Percentiles rank a stretch among this genome's conserved stretches.
Conservation (phyloP, 2,329 filamentous ascomycete species). For the Setomelanomma holmii region DNA sequence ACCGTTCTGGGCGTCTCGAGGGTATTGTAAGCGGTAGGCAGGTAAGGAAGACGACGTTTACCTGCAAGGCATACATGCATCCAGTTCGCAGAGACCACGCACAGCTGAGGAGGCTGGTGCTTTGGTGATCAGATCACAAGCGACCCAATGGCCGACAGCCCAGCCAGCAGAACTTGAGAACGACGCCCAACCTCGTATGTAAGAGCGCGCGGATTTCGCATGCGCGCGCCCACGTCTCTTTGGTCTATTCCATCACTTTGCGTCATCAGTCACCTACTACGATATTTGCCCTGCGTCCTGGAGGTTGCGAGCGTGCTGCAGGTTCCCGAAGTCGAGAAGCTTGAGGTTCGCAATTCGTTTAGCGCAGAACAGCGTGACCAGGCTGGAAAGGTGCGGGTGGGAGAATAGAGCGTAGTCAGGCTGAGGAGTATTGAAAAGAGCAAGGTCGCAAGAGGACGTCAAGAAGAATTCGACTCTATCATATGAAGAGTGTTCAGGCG, state of each 20-base stretch:
- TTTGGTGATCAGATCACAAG: conserved; percentile 18
- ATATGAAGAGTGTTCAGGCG: not conserved
- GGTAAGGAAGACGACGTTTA: conserved; percentile 3
- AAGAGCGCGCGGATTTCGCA: conserved; percentile 29
- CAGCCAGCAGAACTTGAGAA: conserved; percentile 28
- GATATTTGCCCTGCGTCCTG: conserved; percentile 19
- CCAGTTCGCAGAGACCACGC: conserved; percentile 22
- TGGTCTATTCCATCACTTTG: conserved; percentile 5
- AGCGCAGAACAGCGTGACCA: conserved; percentile 15
- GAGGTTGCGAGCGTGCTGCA: conserved; percentile 12
- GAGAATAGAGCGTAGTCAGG: not conserved
- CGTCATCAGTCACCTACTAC: conserved; percentile 6
- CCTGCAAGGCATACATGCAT: not conserved
- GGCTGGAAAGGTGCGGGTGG: not conserved
- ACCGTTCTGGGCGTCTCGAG: not conserved
- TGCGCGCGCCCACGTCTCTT: conserved; percentile 12
- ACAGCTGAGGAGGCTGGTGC: conserved; percentile 18
- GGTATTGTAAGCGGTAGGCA: too few species aligned
- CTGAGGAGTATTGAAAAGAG: not conserved
- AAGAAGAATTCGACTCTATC: too few species aligned
- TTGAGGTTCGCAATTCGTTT: conserved; percentile 7
- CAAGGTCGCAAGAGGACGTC: not conserved
- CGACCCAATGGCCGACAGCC: conserved; percentile 33
- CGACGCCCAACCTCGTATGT: conserved; percentile 36
- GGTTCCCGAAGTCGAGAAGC: conserved; percentile 14